phyloP scores from a whole-genome alignment of 2,329 filamentous ascomycete species.

The Decorospora gaudefroyi region DNA sequence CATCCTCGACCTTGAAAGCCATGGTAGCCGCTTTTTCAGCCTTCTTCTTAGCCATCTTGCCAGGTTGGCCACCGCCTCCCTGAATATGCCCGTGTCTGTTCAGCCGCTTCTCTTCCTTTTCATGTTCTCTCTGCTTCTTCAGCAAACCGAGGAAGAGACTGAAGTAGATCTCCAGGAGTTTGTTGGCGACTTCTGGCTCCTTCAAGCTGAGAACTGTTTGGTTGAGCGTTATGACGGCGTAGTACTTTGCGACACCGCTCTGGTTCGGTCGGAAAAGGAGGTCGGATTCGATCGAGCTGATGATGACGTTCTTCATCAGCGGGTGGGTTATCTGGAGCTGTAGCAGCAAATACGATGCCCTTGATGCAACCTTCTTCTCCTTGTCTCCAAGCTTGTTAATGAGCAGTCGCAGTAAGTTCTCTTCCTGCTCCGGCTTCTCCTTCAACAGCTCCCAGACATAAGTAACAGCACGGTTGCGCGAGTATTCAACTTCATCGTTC shows the following conservation, averaged over 20 bases:
- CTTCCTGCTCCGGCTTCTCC: slow-evolving; percentile 96
- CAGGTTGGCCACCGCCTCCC: slow-evolving; percentile 59
- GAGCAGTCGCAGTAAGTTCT: slow-evolving; percentile 84
- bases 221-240: slow-evolving; percentile 94
- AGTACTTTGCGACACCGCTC: slow-evolving; percentile 87
- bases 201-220: slow-evolving; percentile 89
- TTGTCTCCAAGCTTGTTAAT: slow-evolving; percentile 97
- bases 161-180: slow-evolving; percentile 89
- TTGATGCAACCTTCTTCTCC: slow-evolving; percentile 92
- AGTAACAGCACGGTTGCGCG: slow-evolving; percentile 82
- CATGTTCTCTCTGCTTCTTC: slow-evolving; percentile 61
- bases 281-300: slow-evolving; percentile 83
- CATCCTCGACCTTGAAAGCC: slow-evolving; percentile 55
- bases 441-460: slow-evolving; percentile 90
- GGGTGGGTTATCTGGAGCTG: slow-evolving; percentile 89
- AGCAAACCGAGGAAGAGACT: slow-evolving; percentile 81
- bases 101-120: slow-evolving; percentile 44
- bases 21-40: slow-evolving; percentile 51
- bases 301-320: slow-evolving; percentile 88
- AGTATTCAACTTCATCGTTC: slow-evolving; percentile 93
- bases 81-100: slow-evolving; percentile 59
- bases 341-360: slow-evolving; percentile 89
- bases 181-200: slow-evolving; percentile 78
- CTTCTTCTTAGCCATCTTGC: slow-evolving; percentile 58
- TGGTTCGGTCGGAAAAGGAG: slow-evolving; percentile 86